These are phyloP conservation scores for Suillus paluster DNA, from an alignment of 768 basidiomycete species.

Conservation along the genomic window DNA sequence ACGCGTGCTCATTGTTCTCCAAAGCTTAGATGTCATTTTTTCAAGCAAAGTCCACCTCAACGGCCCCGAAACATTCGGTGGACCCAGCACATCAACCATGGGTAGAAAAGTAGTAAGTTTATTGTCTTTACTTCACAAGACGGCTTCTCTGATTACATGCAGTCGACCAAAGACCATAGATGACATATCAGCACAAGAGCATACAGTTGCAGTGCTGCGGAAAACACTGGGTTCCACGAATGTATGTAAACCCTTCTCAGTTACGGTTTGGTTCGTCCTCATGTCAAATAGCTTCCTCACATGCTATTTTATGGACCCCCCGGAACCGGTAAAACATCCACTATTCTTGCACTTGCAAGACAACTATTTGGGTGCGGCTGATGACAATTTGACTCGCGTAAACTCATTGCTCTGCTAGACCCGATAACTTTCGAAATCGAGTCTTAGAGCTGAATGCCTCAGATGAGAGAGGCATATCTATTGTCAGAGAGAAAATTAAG, in stretches of 20 bases:
- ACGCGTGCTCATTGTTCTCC: not conserved
- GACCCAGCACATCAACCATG: slow-evolving; percentile 82
- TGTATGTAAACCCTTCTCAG: slow-evolving; percentile 45
- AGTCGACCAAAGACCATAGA: slow-evolving; percentile 98
- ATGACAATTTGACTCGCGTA: not conserved
- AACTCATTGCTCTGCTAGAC: slow-evolving; percentile 50
- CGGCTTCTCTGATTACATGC: slow-evolving; percentile 15
- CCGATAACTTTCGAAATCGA: slow-evolving; percentile 90
- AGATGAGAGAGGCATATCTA: slow-evolving; percentile 95
- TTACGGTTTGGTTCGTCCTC: slow-evolving; percentile 6
- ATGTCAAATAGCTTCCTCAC: slow-evolving; percentile 79
- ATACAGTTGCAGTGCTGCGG: slow-evolving; percentile 88
- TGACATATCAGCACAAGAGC: slow-evolving; percentile 96
- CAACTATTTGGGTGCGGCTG: slow-evolving; percentile 90
- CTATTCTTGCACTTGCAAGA: slow-evolving; percentile 90
- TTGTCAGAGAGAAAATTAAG: slow-evolving; percentile 99
- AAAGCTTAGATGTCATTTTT: slow-evolving; percentile 67
- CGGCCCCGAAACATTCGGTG: slow-evolving; percentile 46
- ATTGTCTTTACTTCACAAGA: not conserved
- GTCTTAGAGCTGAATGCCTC: slow-evolving; percentile 98
- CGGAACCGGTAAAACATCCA: slow-evolving; percentile 98
- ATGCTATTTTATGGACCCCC: slow-evolving; percentile 99
- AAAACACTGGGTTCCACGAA: slow-evolving; percentile 94
- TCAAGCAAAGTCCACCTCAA: slow-evolving; percentile 47
- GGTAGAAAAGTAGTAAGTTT: slow-evolving; percentile 96